phyloP scores from a whole-genome alignment of 1,139 yeast species.

The Blastobotrys persicus region DNA sequence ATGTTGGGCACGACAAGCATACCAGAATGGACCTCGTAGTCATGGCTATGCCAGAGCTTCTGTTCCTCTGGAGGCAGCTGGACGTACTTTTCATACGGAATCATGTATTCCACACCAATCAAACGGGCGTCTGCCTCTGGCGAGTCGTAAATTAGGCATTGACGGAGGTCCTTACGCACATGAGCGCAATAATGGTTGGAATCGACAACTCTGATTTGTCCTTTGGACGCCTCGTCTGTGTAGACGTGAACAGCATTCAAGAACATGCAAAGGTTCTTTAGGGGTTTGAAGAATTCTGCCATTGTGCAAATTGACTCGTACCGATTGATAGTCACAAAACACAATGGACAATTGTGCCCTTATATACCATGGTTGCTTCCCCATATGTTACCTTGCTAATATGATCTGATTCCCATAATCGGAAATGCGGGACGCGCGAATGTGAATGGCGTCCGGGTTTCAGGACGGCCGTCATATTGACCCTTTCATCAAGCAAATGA shows the following conservation, averaged over 20 bases:
- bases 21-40: slow-evolving; percentile 6
- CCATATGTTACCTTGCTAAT: too few species aligned
- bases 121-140: not conserved
- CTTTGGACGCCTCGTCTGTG: not conserved
- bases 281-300: not conserved
- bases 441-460: too few species aligned
- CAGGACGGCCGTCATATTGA: too few species aligned
- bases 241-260: slow-evolving; percentile 1
- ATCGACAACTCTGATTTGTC: not conserved
- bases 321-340: too few species aligned
- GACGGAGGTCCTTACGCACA: not conserved
- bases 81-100: not conserved
- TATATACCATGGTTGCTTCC: too few species aligned
- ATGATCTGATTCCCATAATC: too few species aligned
- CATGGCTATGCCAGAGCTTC: slow-evolving; percentile 7
- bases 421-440: too few species aligned
- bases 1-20: slow-evolving; percentile 2
- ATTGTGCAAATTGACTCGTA: too few species aligned
- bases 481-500: too few species aligned
- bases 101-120: slow-evolving; percentile 8
- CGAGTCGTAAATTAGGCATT: not conserved
- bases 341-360: too few species aligned
- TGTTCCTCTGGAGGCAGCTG: slow-evolving; percentile 1
- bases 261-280: not conserved
- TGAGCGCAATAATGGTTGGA: not conserved